Conservation (phyloP, 2,329 filamentous ascomycete species). For the Neofusicoccum laricinum region DNA sequence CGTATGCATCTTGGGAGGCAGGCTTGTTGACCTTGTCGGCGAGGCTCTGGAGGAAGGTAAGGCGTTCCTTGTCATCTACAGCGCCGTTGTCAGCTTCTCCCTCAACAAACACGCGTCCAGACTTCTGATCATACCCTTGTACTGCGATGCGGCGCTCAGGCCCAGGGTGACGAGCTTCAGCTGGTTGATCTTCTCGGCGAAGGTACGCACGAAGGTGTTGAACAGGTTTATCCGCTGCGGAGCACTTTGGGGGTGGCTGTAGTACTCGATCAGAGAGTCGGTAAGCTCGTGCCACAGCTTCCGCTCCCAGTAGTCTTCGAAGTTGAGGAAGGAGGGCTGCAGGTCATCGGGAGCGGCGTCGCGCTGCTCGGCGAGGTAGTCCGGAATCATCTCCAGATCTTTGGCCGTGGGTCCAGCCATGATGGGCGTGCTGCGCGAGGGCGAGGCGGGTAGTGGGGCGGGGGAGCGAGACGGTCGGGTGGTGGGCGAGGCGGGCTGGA, state of each 20-base stretch:
- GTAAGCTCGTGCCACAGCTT: constrained; percentile 99
- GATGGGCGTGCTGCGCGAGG: constrained; percentile 15
- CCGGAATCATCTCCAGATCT: constrained; percentile 83
- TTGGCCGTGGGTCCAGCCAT: constrained; percentile 49
- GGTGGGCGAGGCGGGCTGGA: constrained; percentile 14
- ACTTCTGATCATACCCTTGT: constrained; percentile 57
- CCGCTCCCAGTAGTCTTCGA: constrained; percentile 96
- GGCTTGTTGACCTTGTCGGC: constrained; percentile 87
- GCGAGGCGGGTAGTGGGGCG: not conserved
- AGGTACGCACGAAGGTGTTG: constrained; percentile 91
- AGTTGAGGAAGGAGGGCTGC: constrained; percentile 82
- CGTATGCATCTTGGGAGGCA: constrained; percentile 90
- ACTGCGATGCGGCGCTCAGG: constrained; percentile 81
- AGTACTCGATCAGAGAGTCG: constrained; percentile 82
- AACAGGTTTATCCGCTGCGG: constrained; percentile 85
- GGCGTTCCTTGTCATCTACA: constrained; percentile 79
- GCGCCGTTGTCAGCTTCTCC: constrained; percentile 26
- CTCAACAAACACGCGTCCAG: no score
- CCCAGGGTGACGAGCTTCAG: constrained; percentile 92
- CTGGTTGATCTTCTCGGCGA: constrained; percentile 98
- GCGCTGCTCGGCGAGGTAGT: constrained; percentile 88
- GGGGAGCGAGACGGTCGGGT: constrained; percentile 4
- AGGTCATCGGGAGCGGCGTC: constrained; percentile 84
- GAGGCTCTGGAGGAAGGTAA: constrained; percentile 79
- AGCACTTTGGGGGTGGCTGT: constrained; percentile 75